Evolutionary conservation across 2,329 filamentous ascomycete genomes (phyloP).

Genomic region (Exophiala dermatitidis): DNA sequence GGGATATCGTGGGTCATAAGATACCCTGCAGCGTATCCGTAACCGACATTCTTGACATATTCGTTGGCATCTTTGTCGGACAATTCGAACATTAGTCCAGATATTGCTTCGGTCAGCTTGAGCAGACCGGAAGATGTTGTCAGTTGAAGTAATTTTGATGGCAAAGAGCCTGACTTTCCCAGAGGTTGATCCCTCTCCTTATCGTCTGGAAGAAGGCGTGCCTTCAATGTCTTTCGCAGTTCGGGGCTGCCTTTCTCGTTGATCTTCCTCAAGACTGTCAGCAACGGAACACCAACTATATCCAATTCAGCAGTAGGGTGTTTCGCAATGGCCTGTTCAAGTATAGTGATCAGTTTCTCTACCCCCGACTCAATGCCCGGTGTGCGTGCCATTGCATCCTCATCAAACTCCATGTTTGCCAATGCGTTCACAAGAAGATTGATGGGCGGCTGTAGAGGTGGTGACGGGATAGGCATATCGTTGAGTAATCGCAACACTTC

Average conservation of each 20-base stretch:
- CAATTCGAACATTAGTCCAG: conserved; percentile 75
- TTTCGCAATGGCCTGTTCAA: conserved; percentile 57
- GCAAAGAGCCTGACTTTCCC: conserved; percentile 65
- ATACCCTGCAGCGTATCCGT: conserved; percentile 87
- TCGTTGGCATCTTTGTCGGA: conserved; percentile 70
- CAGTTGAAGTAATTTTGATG: conserved; percentile 68
- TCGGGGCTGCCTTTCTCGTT: conserved; percentile 60
- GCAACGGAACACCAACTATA: conserved; percentile 59
- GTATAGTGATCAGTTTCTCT: conserved; percentile 60
- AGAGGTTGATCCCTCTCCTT: conserved; percentile 70
- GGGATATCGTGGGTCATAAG: conserved; percentile 76
- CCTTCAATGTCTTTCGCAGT: conserved; percentile 57
- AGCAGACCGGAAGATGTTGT: conserved; percentile 67
- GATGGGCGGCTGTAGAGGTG: conserved; percentile 66
- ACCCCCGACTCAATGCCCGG: conserved; percentile 53
- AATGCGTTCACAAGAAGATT: conserved; percentile 71
- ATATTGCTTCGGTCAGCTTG: conserved; percentile 66
- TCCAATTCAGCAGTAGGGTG: conserved; percentile 69
- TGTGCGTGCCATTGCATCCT: conserved; percentile 49
- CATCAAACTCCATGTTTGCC: conserved; percentile 61
- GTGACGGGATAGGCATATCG: conserved; percentile 52
- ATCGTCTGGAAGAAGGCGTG: conserved; percentile 65
- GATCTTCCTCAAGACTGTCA: conserved; percentile 67
- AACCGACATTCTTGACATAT: conserved; percentile 88
- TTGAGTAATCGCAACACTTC: conserved; percentile 63